Evolutionary conservation across 768 basidiomycete species (phyloP).

Genomic region (Lentinula raphanica): DNA sequence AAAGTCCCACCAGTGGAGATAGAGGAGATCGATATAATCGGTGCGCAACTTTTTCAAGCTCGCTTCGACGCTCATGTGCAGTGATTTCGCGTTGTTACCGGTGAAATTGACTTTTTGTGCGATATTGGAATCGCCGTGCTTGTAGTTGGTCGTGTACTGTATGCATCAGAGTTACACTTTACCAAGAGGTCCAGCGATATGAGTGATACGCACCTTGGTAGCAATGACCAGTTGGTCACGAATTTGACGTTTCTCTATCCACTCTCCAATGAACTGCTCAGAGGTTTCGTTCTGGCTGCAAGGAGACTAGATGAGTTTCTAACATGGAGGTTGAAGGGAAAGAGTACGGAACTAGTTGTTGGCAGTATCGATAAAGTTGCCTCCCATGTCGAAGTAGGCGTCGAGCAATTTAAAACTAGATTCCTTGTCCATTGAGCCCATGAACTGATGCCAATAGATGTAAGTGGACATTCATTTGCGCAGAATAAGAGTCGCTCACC

Average conservation of each 20-base stretch:
- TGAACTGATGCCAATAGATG: slow-evolving; percentile 2
- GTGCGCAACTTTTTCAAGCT: slow-evolving; percentile 27
- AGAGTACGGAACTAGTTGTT: slow-evolving; percentile 26
- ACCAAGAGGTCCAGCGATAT: background rate
- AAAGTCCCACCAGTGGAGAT: slow-evolving; percentile 23
- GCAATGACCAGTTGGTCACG: slow-evolving; percentile 37
- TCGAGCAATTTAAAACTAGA: slow-evolving; percentile 39
- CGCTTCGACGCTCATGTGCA: slow-evolving; percentile 27
- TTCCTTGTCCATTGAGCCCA: slow-evolving; percentile 38
- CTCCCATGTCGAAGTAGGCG: slow-evolving; percentile 37
- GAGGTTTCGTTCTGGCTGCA: slow-evolving; percentile 30
- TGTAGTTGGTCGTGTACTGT: slow-evolving; percentile 9
- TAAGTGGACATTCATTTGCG: background rate
- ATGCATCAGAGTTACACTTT: background rate
- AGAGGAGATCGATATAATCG: slow-evolving; percentile 21
- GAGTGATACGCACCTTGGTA: slow-evolving; percentile 18
- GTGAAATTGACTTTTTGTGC: slow-evolving; percentile 22
- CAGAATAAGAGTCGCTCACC: background rate
- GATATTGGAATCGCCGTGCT: background rate
- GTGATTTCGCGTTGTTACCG: slow-evolving; percentile 33
- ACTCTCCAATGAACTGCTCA: slow-evolving; percentile 39
- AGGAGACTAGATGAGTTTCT: background rate
- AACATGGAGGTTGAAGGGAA: background rate
- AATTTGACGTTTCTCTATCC: slow-evolving; percentile 31
- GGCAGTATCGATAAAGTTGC: slow-evolving; percentile 15